Conservation (phyloP, 257 asterid species). For the Thymus mandschuricus region DNA sequence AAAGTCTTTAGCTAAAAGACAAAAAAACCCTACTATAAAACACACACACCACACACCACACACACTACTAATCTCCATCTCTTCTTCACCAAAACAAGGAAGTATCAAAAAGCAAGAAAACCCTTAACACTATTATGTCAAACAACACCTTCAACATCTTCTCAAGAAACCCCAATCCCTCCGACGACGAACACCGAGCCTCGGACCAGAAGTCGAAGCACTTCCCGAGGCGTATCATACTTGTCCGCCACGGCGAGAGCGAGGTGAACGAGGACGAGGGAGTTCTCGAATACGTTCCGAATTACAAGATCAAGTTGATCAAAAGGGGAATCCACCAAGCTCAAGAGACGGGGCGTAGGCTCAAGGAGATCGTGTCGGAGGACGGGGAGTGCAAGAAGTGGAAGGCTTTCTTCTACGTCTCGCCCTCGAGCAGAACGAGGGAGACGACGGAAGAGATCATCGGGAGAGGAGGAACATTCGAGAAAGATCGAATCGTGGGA, state of each 20-base stretch:
- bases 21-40: conserved; percentile 28
- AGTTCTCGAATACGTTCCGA: conserved; percentile 39
- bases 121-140: conserved; percentile 5
- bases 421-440: conserved; percentile 47
- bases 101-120: not conserved
- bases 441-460: conserved; percentile 50
- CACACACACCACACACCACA: not conserved
- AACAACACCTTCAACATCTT: not conserved
- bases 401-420: conserved; percentile 51
- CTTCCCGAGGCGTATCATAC: conserved; percentile 52
- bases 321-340: conserved; percentile 47
- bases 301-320: conserved; percentile 48
- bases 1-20: conserved; percentile 30
- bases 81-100: not conserved
- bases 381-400: conserved; percentile 21
- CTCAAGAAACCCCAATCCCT: conserved; percentile 6
- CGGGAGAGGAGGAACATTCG: conserved; percentile 30
- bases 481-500: conserved; percentile 46
- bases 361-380: conserved; percentile 39
- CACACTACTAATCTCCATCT: not conserved
- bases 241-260: conserved; percentile 58
- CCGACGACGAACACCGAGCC: not conserved
- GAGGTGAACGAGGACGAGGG: conserved; percentile 41
- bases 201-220: not conserved
- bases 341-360: conserved; percentile 14